Percentiles rank a stretch among this genome's conserved stretches.
Conservation (phyloP, 148 eudicot species). For the Amaranthus palmeri region DNA sequence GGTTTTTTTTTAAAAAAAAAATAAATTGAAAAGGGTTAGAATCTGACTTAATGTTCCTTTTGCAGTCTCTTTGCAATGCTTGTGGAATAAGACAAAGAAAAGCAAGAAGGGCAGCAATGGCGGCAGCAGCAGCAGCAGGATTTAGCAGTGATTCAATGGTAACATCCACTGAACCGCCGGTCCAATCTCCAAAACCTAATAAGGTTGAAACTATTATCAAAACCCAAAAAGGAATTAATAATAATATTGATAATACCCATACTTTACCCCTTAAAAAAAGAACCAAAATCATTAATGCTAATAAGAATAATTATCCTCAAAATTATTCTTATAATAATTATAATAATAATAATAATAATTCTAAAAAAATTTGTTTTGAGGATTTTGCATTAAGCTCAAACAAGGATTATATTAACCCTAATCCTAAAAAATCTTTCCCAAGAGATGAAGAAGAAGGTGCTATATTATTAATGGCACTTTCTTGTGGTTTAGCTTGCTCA, state of each 20-base stretch:
- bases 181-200: conserved; percentile 10
- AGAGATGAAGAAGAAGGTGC: conserved; percentile 62
- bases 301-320: not conserved
- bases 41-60: not conserved
- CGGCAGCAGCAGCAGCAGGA: conserved; percentile 30
- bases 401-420: conserved; percentile 14
- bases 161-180: not conserved
- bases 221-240: conserved; percentile 5
- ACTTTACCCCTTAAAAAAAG: conserved; percentile 28
- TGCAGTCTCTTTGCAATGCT: conserved; percentile 62
- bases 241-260: conserved; percentile 16
- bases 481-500: conserved; percentile 45
- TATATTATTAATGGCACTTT: conserved; percentile 52
- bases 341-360: not conserved
- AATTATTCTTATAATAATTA: not conserved
- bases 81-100: conserved; percentile 60
- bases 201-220: conserved; percentile 15
- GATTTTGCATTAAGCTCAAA: conserved; percentile 22
- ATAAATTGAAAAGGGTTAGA: no score
- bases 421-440: conserved; percentile 28
- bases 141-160: not conserved
- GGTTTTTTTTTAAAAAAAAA: no score
- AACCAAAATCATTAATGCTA: conserved; percentile 26
- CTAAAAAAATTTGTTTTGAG: conserved; percentile 7
- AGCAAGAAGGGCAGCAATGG: conserved; percentile 48